Conservation (phyloP, 352 stramenopile species). For the Blastocystis hominis region DNA sequence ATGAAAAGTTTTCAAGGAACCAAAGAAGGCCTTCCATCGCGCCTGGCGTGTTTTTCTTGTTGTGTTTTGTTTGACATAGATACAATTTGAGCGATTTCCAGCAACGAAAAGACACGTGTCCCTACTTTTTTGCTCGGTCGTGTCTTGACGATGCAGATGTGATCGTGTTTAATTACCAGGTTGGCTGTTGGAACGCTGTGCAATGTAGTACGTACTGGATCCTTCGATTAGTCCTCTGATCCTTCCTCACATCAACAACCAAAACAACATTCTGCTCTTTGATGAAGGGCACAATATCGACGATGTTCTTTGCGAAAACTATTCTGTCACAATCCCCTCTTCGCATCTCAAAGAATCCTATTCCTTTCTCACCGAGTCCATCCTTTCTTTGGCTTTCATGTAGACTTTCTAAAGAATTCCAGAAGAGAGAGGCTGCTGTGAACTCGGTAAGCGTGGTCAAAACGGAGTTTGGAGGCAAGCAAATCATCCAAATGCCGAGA, state of each 20-base stretch:
- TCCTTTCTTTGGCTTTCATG: neutral
- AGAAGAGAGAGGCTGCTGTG: no score
- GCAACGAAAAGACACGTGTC: conserved; percentile 82
- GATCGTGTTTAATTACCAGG: conserved; percentile 97
- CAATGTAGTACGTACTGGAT: conserved; percentile 39
- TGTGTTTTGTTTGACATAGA: neutral
- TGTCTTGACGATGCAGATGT: conserved; percentile 91
- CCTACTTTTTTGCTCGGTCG: conserved; percentile 93
- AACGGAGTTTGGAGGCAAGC: no score
- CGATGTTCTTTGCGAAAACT: neutral
- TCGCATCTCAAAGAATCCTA: neutral
- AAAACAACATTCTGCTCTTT: conserved; percentile 44
- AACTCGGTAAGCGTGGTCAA: no score
- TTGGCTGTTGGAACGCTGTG: no score
- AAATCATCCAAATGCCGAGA: no score
- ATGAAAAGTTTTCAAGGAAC: conserved; percentile 74
- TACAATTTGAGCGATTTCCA: conserved; percentile 93
- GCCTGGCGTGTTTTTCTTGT: neutral
- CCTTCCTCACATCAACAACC: conserved; percentile 11
- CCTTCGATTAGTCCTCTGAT: conserved; percentile 29
- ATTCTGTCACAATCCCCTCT: neutral
- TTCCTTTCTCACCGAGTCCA: neutral
- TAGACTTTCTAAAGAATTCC: neutral
- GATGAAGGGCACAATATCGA: conserved; percentile 51
- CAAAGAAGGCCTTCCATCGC: neutral